Evolutionary conservation across 2,329 filamentous ascomycete species (phyloP), one percentile per base, ranked within the genome.

Genomic region (Sclerotinia trifoliorum): DNA sequence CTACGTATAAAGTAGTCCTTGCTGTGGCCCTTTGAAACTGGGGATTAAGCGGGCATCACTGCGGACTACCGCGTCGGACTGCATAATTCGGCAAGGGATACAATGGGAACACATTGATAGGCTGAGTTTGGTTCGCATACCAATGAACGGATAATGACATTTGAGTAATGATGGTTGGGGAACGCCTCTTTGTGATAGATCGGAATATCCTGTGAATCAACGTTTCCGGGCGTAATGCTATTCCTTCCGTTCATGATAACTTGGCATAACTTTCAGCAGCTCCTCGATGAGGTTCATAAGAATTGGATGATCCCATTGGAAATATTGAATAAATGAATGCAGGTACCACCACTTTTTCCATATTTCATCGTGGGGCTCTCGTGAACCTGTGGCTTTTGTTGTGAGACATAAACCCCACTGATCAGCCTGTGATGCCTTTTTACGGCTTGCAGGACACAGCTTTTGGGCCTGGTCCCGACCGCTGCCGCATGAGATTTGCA

Each of bases 51-150:
- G 48, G 56, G 65, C 44, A 21, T n/a, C 51, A 42, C 49, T 65
- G 61, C 54, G 48, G 19, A 65, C 39, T 57, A 29, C 70, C 71
- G 71, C 56, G 68, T 71, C 49, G 24, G 58, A 71, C 71, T 39
- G 44, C 56, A 60, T 54, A 42, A 32, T 55, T 52, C 52, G 67
- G 69, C 67, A 67, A 60, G 67, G 54, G 60, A 65, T 29, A 32
- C 39, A 46, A 56, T 57, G 52, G 61, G 61, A 67, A 49, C 49
- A 49, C 54, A 24, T 21, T 48, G 39, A 67, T 67, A 62, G 57
- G 64, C n/a, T 48, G 8, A 48, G 29, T 21, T 26, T 60, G 55
- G 39, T 48, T 62, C 56, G 56, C 26, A 61, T 39, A 61, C 46
- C 46, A 44, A 51, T 66, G 15, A 48, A 60, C 67, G 67, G 55